A percentile compares a stretch with the other conserved stretches of the same genome.
phyloP scores from a whole-genome alignment of 208 protist genomes.

The Leptomonas pyrrhocoris region DNA sequence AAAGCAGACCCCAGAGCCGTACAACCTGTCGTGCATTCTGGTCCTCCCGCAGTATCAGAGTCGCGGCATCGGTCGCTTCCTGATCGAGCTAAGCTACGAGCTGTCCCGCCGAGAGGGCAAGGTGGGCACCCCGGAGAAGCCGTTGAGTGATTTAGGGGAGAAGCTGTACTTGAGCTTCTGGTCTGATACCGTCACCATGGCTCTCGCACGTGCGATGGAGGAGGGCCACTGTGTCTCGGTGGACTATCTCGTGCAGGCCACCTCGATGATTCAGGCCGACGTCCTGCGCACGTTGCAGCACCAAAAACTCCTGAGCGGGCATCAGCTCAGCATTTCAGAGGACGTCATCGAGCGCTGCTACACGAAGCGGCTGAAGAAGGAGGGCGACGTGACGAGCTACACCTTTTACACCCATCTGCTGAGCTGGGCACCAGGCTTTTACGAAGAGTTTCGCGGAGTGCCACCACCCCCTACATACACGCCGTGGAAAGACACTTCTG shows the following conservation, averaged over 20 bases:
- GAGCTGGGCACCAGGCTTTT: conserved; percentile 84
- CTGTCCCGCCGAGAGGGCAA: conserved; percentile 96
- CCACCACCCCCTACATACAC: conserved; percentile 27
- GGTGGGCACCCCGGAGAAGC: conserved; percentile 98
- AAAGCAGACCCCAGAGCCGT: conserved; percentile 96
- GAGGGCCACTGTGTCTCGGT: conserved; percentile 80
- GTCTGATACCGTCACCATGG: conserved; percentile 88
- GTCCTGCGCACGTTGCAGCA: conserved; percentile 77
- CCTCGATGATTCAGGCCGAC: conserved; percentile 78
- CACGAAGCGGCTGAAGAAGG: conserved; percentile 69
- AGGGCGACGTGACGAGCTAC: conserved; percentile 75
- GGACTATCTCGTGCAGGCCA: conserved; percentile 84
- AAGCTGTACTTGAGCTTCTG: conserved; percentile 95
- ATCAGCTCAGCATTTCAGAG: conserved; percentile 78
- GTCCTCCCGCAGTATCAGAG: conserved; percentile 96
- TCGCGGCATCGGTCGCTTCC: conserved; percentile 97
- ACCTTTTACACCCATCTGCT: conserved; percentile 87
- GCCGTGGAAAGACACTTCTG: conserved; percentile 12
- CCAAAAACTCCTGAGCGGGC: conserved; percentile 58
- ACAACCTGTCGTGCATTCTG: conserved; percentile 99
- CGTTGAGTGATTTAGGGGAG: conserved; percentile 98
- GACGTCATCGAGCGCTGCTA: conserved; percentile 79
- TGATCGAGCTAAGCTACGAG: conserved; percentile 99
- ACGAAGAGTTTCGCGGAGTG: conserved; percentile 48
- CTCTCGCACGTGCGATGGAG: conserved; percentile 70